phyloP scores from a whole-genome alignment of 202 grass and related monocot genomes.

The Setaria viridis region DNA sequence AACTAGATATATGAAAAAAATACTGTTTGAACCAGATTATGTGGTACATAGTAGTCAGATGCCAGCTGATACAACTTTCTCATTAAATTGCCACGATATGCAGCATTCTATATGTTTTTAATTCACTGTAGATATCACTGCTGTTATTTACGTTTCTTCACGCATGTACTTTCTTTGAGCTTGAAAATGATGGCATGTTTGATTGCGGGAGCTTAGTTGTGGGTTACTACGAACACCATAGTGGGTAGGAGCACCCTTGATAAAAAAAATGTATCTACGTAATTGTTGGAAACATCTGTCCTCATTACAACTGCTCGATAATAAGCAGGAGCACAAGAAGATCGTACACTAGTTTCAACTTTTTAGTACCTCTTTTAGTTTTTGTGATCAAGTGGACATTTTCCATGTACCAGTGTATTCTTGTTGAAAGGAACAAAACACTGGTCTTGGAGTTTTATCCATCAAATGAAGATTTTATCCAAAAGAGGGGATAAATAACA shows the following conservation, averaged over 20 bases:
- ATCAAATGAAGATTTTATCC: not conserved
- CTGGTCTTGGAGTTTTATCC: not conserved
- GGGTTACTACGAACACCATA: not conserved
- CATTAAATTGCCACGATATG: not conserved
- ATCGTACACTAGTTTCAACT: not conserved
- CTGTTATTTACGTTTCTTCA: not conserved
- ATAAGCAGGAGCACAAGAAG: not conserved
- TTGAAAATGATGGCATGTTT: not conserved
- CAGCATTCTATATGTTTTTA: not conserved
- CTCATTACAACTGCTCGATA: not conserved
- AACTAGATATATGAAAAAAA: not conserved
- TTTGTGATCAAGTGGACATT: not conserved
- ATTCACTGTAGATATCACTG: not conserved
- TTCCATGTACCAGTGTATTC: not conserved
- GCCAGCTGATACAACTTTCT: not conserved
- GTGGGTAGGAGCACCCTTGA: not conserved
- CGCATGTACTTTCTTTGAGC: not conserved
- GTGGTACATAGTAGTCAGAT: not conserved
- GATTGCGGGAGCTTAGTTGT: not conserved
- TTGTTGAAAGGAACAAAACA: not conserved
- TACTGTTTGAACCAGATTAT: slow-evolving; percentile 14
- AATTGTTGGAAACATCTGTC: not conserved
- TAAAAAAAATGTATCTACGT: not conserved
- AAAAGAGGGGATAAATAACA: not conserved
- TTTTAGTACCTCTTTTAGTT: not conserved